Evolutionary conservation across 768 basidiomycete genomes (phyloP), one percentile per base, ranked within the genome.

Genomic region (Xerocomellus dryophilus): DNA sequence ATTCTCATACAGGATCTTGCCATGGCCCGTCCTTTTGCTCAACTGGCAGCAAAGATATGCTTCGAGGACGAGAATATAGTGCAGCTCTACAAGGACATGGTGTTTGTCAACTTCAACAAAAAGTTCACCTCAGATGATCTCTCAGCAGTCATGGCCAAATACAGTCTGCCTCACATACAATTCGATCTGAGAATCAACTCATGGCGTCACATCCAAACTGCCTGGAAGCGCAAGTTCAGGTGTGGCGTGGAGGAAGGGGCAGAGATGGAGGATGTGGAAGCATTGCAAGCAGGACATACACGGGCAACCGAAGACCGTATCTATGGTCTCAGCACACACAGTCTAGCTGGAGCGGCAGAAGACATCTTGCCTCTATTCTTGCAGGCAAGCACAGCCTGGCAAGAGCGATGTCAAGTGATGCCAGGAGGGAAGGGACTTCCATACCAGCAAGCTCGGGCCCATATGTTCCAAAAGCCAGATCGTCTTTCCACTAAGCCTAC

Each of bases 31-130:
- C 47, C 43, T 0, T 54, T 60, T 32, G 57, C 57, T 8, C 20
- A 54, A 7, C 8, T 60, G 0, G 45, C 44, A 5, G 42, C 57
- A 1, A 34, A 27, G 2, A 10, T 47, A 0, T 55, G 53, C 5
- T 58, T 58, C 40, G 0, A 20, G 7, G 2, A 43, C 0, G 0
- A 32, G 0, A 4, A 1, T 1, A 27, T 54, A 8, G 10, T 20
- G 0, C 5, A 50, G 0, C 45, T 43, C 0, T 70, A 70, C 29
- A 15, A 35, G 0, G 40, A 61, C 0, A 51, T 41, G 1, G 4
- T 68, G 0, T 67, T 69, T 44, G 53, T 69, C 25, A 61, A 67
- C 51, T 51, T 51, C 8, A 43, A 54, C 10, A 2, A 9, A 0
- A 4, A 2, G 5, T 57, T 54, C 7, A 46, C 53, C 0, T 11